Conservation (phyloP, 495 filamentous ascomycete species). For the Podospora conica region DNA sequence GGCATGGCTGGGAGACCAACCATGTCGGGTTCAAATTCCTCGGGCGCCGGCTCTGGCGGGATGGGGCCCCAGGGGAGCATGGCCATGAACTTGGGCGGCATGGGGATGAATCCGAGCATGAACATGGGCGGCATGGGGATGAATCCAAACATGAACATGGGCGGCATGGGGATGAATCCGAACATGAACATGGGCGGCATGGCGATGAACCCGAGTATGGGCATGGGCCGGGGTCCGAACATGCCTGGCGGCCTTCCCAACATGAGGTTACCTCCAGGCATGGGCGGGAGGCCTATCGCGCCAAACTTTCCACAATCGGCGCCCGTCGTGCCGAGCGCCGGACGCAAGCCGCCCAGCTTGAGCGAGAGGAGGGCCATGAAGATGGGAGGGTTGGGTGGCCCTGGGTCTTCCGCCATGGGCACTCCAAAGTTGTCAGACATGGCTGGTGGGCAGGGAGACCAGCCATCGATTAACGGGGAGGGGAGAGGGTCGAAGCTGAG, state of each 20-base stretch:
- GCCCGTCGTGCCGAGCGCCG: conserved; percentile 33
- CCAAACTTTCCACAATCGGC: conserved; percentile 45
- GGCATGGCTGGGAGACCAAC: conserved; percentile 22
- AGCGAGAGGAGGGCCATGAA: conserved; percentile 39
- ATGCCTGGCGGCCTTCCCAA: conserved; percentile 34
- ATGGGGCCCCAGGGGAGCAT: conserved; percentile 9
- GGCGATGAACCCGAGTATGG: conserved; percentile 12
- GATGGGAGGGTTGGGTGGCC: conserved; percentile 31
- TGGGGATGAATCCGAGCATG: conserved; percentile 10
- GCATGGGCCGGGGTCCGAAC: conserved; percentile 5
- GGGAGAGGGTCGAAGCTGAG: conserved; percentile 64
- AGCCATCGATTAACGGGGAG: conserved; percentile 30
- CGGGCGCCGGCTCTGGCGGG: conserved; percentile 2
- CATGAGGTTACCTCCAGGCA: conserved; percentile 36
- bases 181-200: conserved; percentile 7
- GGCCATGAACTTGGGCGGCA: conserved; percentile 7
- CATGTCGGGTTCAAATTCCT: conserved; percentile 3
- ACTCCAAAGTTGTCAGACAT: conserved; percentile 32
- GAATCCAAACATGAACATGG: conserved; percentile 9
- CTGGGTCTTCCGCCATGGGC: conserved; percentile 19
- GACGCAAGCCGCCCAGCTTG: conserved; percentile 26
- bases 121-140: not conserved
- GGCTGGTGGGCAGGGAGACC: conserved; percentile 12
- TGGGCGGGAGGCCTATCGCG: conserved; percentile 33
- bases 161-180: not conserved